phyloP scores from a whole-genome alignment of 441 rosid genomes.

The Adansonia madagascariensis region DNA sequence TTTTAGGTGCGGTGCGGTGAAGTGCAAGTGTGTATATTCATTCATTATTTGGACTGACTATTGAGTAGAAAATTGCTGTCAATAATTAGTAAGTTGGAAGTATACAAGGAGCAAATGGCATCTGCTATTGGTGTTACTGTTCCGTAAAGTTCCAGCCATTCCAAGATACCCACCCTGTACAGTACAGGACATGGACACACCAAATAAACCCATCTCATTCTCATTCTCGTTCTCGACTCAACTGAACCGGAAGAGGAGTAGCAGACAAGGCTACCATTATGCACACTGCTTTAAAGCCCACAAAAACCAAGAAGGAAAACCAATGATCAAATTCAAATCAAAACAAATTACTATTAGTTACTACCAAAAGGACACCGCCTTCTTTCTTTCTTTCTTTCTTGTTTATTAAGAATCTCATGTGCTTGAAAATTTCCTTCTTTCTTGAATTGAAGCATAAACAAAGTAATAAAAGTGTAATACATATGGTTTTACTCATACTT shows the following conservation, averaged over 20 bases:
- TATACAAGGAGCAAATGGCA: no score
- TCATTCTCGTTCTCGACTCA: neutral
- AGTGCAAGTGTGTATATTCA: no score
- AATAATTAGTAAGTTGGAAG: no score
- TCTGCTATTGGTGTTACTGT: no score
- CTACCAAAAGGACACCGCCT: no score
- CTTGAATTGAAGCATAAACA: no score
- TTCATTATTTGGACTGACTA: no score
- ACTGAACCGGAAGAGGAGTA: conserved; percentile 44
- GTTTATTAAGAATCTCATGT: conserved; percentile 27
- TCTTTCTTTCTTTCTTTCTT: conserved; percentile 23
- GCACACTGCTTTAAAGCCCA: conserved; percentile 57
- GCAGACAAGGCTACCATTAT: conserved; percentile 43
- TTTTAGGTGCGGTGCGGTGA: no score
- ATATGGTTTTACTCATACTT: no score
- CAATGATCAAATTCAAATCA: neutral
- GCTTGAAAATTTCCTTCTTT: neutral
- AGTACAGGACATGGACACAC: conserved; percentile 20
- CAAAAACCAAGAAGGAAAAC: conserved; percentile 24
- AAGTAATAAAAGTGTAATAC: no score
- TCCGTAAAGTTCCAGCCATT: no score
- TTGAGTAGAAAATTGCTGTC: no score
- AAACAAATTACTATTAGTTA: neutral
- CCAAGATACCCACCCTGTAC: conserved; percentile 24
- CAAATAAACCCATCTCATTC: conserved; percentile 24